These are phyloP conservation scores for Plasmodium cynomolgi DNA, from an alignment of 169 alveolate species.

Conservation along the genomic window DNA sequence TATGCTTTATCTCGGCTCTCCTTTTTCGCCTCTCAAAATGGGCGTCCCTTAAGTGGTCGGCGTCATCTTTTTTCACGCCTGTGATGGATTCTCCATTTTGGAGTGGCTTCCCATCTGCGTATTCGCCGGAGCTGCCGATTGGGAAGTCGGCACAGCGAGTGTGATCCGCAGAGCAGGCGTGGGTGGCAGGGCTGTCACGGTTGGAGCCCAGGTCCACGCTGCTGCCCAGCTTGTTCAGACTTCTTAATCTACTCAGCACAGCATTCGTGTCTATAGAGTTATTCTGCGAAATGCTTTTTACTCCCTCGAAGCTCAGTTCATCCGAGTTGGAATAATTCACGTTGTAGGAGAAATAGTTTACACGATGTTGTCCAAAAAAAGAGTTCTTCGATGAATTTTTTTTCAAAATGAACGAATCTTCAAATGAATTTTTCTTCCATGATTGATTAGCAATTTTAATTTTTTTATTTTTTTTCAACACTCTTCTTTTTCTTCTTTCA, in stretches of 20 bases:
- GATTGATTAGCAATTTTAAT: not conserved
- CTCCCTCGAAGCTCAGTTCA: not conserved
- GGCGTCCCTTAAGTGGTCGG: not conserved
- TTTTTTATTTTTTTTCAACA: not conserved
- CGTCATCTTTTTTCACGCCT: not conserved
- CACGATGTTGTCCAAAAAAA: conserved; percentile 5
- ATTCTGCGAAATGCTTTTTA: not conserved
- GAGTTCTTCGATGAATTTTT: not conserved
- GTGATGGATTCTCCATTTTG: not conserved
- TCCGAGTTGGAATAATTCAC: conserved; percentile 16
- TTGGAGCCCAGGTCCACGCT: not conserved
- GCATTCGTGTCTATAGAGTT: conserved; percentile 6
- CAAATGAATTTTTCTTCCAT: not conserved
- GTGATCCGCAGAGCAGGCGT: not conserved
- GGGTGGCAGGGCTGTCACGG: not conserved
- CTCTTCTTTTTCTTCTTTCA: conserved; percentile 7
- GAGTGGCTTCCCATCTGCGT: not conserved
- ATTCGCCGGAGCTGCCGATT: not conserved
- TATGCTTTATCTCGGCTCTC: not conserved
- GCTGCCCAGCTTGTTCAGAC: not conserved
- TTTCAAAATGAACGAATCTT: not conserved
- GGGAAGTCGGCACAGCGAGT: not conserved
- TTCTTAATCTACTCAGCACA: not conserved
- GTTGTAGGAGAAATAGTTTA: not conserved
- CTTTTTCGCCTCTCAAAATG: not conserved